These are phyloP conservation scores for Boletus albobrunnescens DNA, from an alignment of 1,284 basidiomycete species.

Conservation along the genomic window DNA sequence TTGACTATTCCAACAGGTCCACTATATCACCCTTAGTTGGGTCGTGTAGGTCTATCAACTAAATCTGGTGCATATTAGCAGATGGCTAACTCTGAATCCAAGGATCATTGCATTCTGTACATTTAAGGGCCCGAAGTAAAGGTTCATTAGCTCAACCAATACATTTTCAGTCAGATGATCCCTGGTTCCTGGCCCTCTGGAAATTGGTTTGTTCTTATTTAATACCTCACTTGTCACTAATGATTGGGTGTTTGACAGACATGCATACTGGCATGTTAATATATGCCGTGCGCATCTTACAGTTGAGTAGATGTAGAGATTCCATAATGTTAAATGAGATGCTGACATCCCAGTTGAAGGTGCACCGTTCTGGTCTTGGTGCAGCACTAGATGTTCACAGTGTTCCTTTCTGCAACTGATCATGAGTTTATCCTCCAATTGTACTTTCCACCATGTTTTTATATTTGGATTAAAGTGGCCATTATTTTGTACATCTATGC, in stretches of 20 bases:
- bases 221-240: not conserved
- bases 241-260: not conserved
- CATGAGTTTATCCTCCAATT: too few species aligned
- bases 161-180: not conserved
- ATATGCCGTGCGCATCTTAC: not conserved
- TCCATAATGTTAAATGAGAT: too few species aligned
- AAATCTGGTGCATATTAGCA: too few species aligned
- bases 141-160: not conserved
- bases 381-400: not conserved
- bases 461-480: not conserved
- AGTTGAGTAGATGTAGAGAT: not conserved
- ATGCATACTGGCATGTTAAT: not conserved
- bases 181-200: not conserved
- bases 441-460: too few species aligned
- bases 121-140: not conserved
- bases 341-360: too few species aligned
- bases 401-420: not conserved
- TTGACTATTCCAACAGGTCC: slow-evolving; percentile 1
- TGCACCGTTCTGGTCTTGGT: not conserved
- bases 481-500: slow-evolving; percentile 10
- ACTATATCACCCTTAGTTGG: slow-evolving; percentile 9
- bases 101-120: slow-evolving; percentile 2
- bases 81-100: not conserved
- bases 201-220: not conserved
- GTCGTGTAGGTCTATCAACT: slow-evolving; percentile 6